Conservation (phyloP, 768 basidiomycete species). For the Paxillus ammoniavirescens region DNA sequence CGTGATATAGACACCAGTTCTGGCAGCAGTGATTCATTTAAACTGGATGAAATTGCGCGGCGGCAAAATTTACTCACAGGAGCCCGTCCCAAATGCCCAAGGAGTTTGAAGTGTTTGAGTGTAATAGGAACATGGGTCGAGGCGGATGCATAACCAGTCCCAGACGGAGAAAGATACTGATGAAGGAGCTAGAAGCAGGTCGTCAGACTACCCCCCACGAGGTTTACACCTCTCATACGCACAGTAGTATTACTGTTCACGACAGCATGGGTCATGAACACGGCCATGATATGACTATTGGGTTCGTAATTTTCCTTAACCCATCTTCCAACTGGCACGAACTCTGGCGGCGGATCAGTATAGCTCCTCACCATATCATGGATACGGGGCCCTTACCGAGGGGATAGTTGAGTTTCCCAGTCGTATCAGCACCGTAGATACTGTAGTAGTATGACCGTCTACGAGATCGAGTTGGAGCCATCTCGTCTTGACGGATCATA, state of each 20-base stretch:
- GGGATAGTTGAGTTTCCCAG: constrained; percentile 58
- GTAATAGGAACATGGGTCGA: constrained; percentile 61
- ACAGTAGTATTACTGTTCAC: constrained; percentile 56
- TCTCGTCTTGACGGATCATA: constrained; percentile 76
- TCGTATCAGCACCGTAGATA: constrained; percentile 35
- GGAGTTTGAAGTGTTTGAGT: constrained; percentile 72
- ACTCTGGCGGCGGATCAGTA: constrained; percentile 40
- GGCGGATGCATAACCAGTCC: constrained; percentile 16
- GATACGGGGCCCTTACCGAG: constrained; percentile 41
- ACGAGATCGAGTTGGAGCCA: constrained; percentile 54
- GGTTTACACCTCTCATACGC: constrained; percentile 3
- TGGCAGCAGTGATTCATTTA: constrained; percentile 21
- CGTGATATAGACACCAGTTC: constrained; percentile 54
- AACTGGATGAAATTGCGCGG: background rate
- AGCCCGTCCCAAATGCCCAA: constrained; percentile 62
- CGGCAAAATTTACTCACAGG: constrained; percentile 45
- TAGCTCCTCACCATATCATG: background rate
- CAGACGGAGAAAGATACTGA: constrained; percentile 38
- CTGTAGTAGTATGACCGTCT: constrained; percentile 53
- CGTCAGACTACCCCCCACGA: background rate
- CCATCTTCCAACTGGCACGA: constrained; percentile 59
- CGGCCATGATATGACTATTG: constrained; percentile 56
- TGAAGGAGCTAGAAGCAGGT: constrained; percentile 45
- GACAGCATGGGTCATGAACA: constrained; percentile 72
- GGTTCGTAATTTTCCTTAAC: constrained; percentile 54